Evolutionary conservation across 257 asterid genomes (phyloP).

Genomic region (Salvia rosmarinus): DNA sequence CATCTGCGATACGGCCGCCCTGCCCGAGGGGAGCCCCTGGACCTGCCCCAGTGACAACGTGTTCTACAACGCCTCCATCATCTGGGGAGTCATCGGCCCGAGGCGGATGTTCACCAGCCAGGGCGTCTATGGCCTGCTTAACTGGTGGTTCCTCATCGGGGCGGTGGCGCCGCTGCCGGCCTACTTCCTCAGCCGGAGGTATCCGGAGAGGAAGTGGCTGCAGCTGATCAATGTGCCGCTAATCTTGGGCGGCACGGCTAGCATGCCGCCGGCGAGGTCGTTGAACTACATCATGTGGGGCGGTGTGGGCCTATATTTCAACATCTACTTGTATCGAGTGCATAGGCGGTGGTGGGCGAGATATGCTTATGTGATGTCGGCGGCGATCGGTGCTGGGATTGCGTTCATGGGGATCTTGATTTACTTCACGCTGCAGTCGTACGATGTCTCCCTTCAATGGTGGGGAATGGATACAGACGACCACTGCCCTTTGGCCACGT

Average conservation of each 20-base stretch:
- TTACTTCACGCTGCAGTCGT: constrained; percentile 51
- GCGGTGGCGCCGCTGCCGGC: constrained; percentile 57
- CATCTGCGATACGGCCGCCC: constrained; percentile 50
- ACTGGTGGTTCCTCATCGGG: constrained; percentile 74
- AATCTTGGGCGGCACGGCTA: constrained; percentile 45
- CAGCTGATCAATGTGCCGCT: constrained; percentile 65
- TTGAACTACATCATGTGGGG: constrained; percentile 81
- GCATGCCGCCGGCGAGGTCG: constrained; percentile 75
- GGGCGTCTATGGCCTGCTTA: constrained; percentile 59
- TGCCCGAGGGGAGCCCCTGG: constrained; percentile 77
- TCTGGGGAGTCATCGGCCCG: constrained; percentile 91
- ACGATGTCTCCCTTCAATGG: constrained; percentile 46
- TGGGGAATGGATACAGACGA: constrained; percentile 69
- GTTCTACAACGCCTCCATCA: constrained; percentile 76
- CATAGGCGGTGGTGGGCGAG: constrained; percentile 67
- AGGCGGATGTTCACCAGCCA: constrained; percentile 55
- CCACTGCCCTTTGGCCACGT: constrained; percentile 69
- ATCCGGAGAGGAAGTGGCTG: constrained; percentile 71
- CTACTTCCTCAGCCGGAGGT: constrained; percentile 49
- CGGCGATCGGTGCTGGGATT: constrained; percentile 71
- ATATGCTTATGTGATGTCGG: constrained; percentile 67
- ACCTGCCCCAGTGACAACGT: constrained; percentile 74
- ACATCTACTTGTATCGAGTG: constrained; percentile 51
- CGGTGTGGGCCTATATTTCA: constrained; percentile 46
- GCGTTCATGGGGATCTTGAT: constrained; percentile 76